These are phyloP conservation scores for Phytophthora sp. DNA, from an alignment of 352 stramenopile genomes.

Conservation along the genomic window DNA sequence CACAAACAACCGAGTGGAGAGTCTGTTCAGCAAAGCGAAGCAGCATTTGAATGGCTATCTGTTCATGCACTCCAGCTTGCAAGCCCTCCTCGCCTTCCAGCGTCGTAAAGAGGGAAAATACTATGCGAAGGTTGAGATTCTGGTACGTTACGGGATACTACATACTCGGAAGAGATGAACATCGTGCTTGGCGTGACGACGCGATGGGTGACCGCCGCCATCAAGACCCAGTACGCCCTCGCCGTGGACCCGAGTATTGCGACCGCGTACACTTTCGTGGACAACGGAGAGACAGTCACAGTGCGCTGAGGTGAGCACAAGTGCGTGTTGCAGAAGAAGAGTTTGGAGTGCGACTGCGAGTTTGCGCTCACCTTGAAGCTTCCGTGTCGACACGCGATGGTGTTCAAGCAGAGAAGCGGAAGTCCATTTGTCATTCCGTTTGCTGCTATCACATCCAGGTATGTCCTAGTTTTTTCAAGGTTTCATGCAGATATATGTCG, in stretches of 20 bases:
- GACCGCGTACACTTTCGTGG: not conserved
- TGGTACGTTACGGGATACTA: not conserved
- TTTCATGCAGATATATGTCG: not conserved
- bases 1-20: not conserved
- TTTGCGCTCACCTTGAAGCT: slow-evolving; percentile 10
- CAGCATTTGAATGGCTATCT: not conserved
- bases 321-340: slow-evolving; percentile 11
- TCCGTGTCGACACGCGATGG: slow-evolving; percentile 14
- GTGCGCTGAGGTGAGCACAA: not conserved
- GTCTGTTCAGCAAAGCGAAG: slow-evolving; percentile 14
- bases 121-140: not conserved
- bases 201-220: not conserved
- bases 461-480: too few species aligned
- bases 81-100: not conserved
- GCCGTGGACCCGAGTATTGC: not conserved
- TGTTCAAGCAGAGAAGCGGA: slow-evolving; percentile 5
- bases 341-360: slow-evolving; percentile 1
- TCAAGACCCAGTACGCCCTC: slow-evolving; percentile 5
- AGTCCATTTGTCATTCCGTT: slow-evolving; percentile 13
- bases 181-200: slow-evolving; percentile 4
- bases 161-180: not conserved
- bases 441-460: slow-evolving; percentile 5
- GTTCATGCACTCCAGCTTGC: not conserved
- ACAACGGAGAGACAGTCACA: not conserved
- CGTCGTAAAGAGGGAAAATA: slow-evolving; percentile 3